Evolutionary conservation across 176 grass and related monocot species (phyloP), one percentile per base, ranked within the genome.

Genomic region (Puccinellia tenuiflora): DNA sequence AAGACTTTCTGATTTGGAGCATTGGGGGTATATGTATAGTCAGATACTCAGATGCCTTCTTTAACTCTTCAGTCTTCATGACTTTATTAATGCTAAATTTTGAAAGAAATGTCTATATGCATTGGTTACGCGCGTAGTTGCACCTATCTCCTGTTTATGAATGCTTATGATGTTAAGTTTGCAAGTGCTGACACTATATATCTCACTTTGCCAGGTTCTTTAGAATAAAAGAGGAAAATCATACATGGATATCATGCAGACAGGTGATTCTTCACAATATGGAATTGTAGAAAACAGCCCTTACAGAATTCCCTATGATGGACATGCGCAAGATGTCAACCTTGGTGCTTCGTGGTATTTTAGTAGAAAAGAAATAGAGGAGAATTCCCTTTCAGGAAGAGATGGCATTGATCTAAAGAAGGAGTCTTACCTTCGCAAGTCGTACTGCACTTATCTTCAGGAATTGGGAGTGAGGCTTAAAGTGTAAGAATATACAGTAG

Each of bases 401-500:
- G 92, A 97, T 75, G 86, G 88, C 52, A 97, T 94, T 81, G 92
- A 94, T 91, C 52, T 91, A 68, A 97, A 94, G 83, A 97, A 94
- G 64, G 92, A 97, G 75, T 88, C 88, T 67, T 91, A 89, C 80
- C 88, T 94, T 78, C 90, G 95, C 80, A 97, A 97, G 79, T 91
- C 95, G 67, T 97, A 97, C 77, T 97, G 95, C 86, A 88, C 92
- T 53, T 97, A 92, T 85, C 79, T 97, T 78, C 95, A 97, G 74
- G 95, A 97, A 71, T 88, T 97, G n/a, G 95, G 95, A 64, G 94
- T 97, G 88, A 93, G 88, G 79, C 92, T 97, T 88, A 87, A 97
- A 94, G 95, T 97, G 95, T 97, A 94, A 94, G 95, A 47, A 74
- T 83, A 55, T 65, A 12, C 46, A 69, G 48, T 48, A 46, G 28